Evolutionary conservation across 164 flowering plant genomes (phyloP), one percentile per base, ranked within the genome.

Genomic region (Aristolochia fimbriata): DNA sequence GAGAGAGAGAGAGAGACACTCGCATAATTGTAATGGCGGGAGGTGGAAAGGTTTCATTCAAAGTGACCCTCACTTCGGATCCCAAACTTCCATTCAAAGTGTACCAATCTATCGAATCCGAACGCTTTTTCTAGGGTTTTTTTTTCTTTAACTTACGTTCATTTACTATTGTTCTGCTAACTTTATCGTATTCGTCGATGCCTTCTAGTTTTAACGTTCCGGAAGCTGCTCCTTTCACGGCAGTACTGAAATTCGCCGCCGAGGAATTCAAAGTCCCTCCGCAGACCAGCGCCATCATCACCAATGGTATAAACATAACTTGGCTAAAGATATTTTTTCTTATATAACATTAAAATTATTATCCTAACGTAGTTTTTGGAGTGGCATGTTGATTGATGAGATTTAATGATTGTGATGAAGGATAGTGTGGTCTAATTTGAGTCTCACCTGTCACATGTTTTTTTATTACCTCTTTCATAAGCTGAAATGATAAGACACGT

Each of bases 61-160:
- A 92, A 72, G 93, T 92, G 55, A 89, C 81, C 22, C 88, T 93
- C 27, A 93, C 98, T 46, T 93, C 98, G 67, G 98, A 93, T 75
- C 98, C 98, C 2, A 93, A 93, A 73, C 91, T 93, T 23, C 98
- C 98, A 15, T 92, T 92, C 86, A 92, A 88, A 92, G 96, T 92
- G 98, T 89, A 64, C 22, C 80, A 61, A 6, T 22, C 49, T 37
- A 37, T 24, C 47, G 4, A 15, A 57, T 43, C 11, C 61, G 4
- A 31, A 22, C 22, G 48, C 23, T 48, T 33, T 54, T 27, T 51
- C 41, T 17, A 31, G 13, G 30, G 30, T 47, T 25, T 46, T 15
- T 22, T 30, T 25, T 9, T 25, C 9, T 2, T 1, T 15, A 6
- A 11, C 19, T 16, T 10, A n/a, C 15, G 5, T 47, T 53, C 15